Evolutionary conservation across 2,329 filamentous ascomycete species (phyloP).

Genomic region (Penicillium sp.): DNA sequence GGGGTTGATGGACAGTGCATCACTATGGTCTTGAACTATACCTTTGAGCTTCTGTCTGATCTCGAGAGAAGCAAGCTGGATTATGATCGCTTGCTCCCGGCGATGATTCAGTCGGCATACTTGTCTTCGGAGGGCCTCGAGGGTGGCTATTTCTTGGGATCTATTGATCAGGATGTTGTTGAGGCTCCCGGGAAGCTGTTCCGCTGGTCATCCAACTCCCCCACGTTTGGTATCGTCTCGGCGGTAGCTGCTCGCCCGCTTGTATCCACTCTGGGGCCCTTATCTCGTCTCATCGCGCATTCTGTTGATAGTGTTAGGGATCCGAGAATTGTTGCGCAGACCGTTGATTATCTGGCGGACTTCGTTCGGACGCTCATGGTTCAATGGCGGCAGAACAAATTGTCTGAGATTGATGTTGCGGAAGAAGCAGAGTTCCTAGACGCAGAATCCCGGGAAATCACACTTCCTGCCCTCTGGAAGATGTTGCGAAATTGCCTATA

Average conservation of each 20-base stretch:
- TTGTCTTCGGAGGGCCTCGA: conserved; percentile 71
- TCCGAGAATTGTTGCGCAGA: conserved; percentile 40
- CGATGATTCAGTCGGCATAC: conserved; percentile 65
- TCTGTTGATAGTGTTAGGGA: conserved; percentile 57
- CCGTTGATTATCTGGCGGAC: conserved; percentile 60
- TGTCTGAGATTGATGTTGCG: conserved; percentile 69
- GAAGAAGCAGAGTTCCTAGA: conserved; percentile 64
- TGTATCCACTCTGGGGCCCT: conserved; percentile 59
- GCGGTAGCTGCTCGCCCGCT: conserved; percentile 57
- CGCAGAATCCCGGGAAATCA: conserved; percentile 62
- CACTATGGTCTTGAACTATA: conserved; percentile 71
- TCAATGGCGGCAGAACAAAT: conserved; percentile 71
- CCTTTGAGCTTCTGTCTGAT: conserved; percentile 68
- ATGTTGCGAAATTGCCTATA: conserved; percentile 74
- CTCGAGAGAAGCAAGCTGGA: conserved; percentile 58
- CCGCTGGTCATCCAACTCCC: conserved; percentile 62
- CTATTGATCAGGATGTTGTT: conserved; percentile 65
- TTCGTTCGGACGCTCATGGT: conserved; percentile 66
- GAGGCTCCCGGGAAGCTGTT: conserved; percentile 56
- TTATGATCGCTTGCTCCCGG: conserved; percentile 68
- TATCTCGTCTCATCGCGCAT: conserved; percentile 63
- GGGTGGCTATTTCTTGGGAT: conserved; percentile 70
- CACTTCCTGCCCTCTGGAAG: conserved; percentile 71
- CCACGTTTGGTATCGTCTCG: conserved; percentile 57
- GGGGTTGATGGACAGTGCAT: conserved; percentile 55